Evolutionary conservation across 306 rosid genomes (phyloP).

Genomic region (Vicia villosa): DNA sequence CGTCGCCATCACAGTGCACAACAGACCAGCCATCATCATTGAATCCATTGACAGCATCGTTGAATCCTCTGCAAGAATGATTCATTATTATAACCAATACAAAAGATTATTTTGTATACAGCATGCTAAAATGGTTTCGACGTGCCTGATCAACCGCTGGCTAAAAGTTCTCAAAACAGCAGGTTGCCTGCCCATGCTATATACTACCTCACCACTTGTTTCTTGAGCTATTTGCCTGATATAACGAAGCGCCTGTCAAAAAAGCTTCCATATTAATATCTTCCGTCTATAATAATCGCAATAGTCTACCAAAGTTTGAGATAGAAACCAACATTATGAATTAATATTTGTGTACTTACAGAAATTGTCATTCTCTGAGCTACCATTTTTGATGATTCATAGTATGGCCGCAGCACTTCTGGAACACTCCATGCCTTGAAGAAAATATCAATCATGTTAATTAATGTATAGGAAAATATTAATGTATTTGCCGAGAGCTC

Average conservation of each 20-base stretch:
- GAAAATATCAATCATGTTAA: conserved; percentile 25
- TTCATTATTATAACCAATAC: conserved; percentile 2
- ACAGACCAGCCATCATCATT: conserved; percentile 96
- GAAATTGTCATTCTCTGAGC: conserved; percentile 95
- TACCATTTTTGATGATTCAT: conserved; percentile 85
- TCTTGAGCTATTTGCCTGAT: conserved; percentile 95
- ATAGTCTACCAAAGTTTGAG: neutral
- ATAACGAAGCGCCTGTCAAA: conserved; percentile 80
- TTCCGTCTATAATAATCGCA: neutral
- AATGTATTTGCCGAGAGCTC: conserved; percentile 20
- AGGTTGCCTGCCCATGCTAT: conserved; percentile 94
- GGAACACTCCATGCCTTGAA: conserved; percentile 96
- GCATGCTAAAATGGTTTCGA: neutral
- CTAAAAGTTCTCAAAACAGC: conserved; percentile 95
- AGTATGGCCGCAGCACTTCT: conserved; percentile 92
- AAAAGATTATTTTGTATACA: neutral
- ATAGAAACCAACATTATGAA: neutral
- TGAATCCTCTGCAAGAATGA: conserved; percentile 73
- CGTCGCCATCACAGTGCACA: conserved; percentile 78
- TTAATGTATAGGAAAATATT: conserved; percentile 5
- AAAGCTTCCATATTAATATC: conserved; percentile 33
- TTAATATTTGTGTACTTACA: conserved; percentile 47
- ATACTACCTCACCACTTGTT: conserved; percentile 93
- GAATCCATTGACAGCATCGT: conserved; percentile 97
- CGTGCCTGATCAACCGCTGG: conserved; percentile 88